Base-by-base conservation (phyloP, 805 yeast genomes). In the Zygosaccharomyces rouxii region DNA sequence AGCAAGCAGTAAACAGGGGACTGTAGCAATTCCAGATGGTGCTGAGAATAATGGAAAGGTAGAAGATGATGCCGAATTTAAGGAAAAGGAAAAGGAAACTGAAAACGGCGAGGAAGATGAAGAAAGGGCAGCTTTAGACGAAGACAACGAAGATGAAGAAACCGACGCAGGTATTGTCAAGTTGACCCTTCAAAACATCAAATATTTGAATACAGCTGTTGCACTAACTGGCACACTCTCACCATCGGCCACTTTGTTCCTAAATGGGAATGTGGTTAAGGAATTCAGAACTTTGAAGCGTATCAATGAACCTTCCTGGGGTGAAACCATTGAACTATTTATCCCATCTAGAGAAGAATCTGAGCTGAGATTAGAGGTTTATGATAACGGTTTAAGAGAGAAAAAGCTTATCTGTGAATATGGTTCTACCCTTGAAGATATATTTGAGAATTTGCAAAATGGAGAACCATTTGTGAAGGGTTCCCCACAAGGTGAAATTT, bases 121-220 rank as follows among this genome's bases (percentile, higher is more conserved):
- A 13, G 58, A 51, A 13, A 44, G 53, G 14, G 51, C 54, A 10
- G 44, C 25, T 22, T 57, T 49, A 9, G 49, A 49, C 11, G 68
- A 62, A 16, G 68, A 64, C 23, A 57, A 60, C 16, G 63, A 59
- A 30, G 68, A 64, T 16, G 60, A 55, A 21, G 63, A 57, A 3
- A 67, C 82, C n/a, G 89, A 84, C 57, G 79, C 81, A 44, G 95
- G 94, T 72, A 81, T 86, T 49, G 70, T 84, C 67, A 85, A 83
- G 58, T 58, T 86, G 35, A 73, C 74, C 9, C 66, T 86, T 43
- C 81, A 83, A 51, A 77, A 78, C 51, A 88, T 86, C 19, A 73
- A 71, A 44, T 73, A 77, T 41, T 71, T 86, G 61, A 85, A 83
- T 57, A 60, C 69, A 14, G 64, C 80, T 3, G 60, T 71, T 25